Evolutionary conservation across 306 rosid species (phyloP).

Genomic region (Gastrolobium bilobum): DNA sequence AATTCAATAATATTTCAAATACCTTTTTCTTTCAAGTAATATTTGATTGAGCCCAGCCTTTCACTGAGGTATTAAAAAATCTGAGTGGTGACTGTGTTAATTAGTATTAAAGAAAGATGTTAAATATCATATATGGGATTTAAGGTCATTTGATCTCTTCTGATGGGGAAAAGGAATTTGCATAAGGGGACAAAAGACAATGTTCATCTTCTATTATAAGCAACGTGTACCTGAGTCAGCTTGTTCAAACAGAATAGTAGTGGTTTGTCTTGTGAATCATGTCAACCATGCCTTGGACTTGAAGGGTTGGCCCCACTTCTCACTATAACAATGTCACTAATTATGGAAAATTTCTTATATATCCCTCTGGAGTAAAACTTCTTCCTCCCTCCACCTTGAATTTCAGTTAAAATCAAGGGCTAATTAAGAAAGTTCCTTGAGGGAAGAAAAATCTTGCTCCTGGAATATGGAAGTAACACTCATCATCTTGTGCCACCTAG

Average conservation of each 20-base stretch:
- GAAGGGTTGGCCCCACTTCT: slow-evolving; percentile 26
- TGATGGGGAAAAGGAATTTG: not conserved
- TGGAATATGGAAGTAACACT: not conserved
- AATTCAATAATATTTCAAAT: no score
- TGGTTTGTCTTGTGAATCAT: slow-evolving; percentile 24
- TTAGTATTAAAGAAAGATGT: not conserved
- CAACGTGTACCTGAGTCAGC: slow-evolving; percentile 52
- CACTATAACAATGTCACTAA: not conserved
- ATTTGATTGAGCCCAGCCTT: not conserved
- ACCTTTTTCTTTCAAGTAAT: no score
- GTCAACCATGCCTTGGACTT: slow-evolving; percentile 20
- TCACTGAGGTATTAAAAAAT: not conserved
- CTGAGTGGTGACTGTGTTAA: slow-evolving; percentile 1
- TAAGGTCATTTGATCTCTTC: slow-evolving; percentile 17
- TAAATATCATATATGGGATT: not conserved
- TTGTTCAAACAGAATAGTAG: slow-evolving; percentile 36
- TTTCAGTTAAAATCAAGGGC: not conserved
- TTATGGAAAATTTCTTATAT: not conserved
- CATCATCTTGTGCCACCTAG: slow-evolving; percentile 26
- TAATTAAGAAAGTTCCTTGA: not conserved
- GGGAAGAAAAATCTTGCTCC: slow-evolving; percentile 2
- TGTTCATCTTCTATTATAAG: slow-evolving; percentile 25
- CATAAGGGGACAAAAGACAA: slow-evolving; percentile 37
- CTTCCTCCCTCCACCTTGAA: not conserved
- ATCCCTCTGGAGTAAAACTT: not conserved